Evolutionary conservation across 2,329 filamentous ascomycete genomes (phyloP), one percentile per base, ranked within the genome.

Genomic region (Lizonia empirigonia): DNA sequence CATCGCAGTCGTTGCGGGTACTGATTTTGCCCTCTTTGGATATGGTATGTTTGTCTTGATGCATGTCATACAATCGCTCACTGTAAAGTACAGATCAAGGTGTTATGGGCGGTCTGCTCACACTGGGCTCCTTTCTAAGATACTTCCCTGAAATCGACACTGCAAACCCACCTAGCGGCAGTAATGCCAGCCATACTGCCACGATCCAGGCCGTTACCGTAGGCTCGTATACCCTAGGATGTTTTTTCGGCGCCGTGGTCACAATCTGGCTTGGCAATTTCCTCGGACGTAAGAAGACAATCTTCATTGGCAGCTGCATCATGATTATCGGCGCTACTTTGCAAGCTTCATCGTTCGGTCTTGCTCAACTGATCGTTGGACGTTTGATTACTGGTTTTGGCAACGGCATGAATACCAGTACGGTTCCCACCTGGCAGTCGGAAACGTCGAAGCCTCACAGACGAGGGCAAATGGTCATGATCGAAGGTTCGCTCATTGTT

Each of bases 1-100:
- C 45, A 84, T 91, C 60, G 84, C 85, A 55, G 74, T 85, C n/a
- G 82, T 90, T 63, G 88, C 88, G 50, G 88, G 87, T 64, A 82
- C 86, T 40, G 87, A 90, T 72, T 90, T 90, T 68, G 76, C 89
- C 57, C 72, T 79, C 9, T 80, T 84, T 56, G 82, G 82, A 35
- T 84, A 83, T 86, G 88, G 90, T 70, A 55, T 65, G 60, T 85
- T 85, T 65, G 15, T 7, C 12, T 9, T 0, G 9, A 15, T 3
- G 8, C 16, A 15, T 59, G 7, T 6, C 9, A 10, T 27, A 6
- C 34, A 23, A 19, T 42, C 27, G 27, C 34, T 44, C 13, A 36
- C 35, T 24, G 7, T 6, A 15, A n/a, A 5, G 5, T n/a, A 1
- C 10, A 69, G 67, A 69, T 36, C 67, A 69, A 40, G 67, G 67